Conservation (phyloP, 73 alveolate species). For the Urostyla sp. region DNA sequence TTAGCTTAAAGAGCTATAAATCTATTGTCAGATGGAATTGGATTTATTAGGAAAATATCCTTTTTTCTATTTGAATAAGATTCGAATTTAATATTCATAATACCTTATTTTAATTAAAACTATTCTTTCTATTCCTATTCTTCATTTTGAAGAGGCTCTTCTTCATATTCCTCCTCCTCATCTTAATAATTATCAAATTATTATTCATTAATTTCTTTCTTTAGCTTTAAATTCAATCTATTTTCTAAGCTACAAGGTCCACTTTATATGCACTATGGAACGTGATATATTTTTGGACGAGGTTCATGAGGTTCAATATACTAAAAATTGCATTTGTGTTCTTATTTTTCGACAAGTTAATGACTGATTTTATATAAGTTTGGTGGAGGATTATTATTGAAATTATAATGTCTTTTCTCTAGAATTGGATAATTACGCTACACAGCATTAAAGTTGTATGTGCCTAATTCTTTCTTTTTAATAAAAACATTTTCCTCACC, state of each 20-base stretch:
- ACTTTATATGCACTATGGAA: slow-evolving; percentile 30
- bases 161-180: neutral
- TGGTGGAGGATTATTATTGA: slow-evolving; percentile 25
- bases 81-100: slow-evolving; percentile 32
- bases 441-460: slow-evolving; percentile 39
- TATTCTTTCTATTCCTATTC: neutral
- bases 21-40: slow-evolving; percentile 48
- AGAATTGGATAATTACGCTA: slow-evolving; percentile 15
- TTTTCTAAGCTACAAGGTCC: slow-evolving; percentile 25
- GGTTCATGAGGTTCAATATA: neutral
- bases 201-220: neutral
- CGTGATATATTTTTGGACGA: neutral
- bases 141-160: neutral
- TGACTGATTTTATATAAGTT: slow-evolving; percentile 30
- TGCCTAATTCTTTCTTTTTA: neutral
- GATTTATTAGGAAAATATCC: slow-evolving; percentile 17
- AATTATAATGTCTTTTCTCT: neutral
- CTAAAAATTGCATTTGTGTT: neutral
- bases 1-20: slow-evolving; percentile 12
- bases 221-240: slow-evolving; percentile 2
- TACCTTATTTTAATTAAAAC: slow-evolving; percentile 3
- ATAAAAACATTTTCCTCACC: neutral
- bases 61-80: neutral
- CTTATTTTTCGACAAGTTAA: neutral
- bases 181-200: neutral